A percentile compares a stretch with the other conserved stretches of the same genome.
phyloP scores from a whole-genome alignment of 2,329 filamentous ascomycete species.

The Capronia coronata region DNA sequence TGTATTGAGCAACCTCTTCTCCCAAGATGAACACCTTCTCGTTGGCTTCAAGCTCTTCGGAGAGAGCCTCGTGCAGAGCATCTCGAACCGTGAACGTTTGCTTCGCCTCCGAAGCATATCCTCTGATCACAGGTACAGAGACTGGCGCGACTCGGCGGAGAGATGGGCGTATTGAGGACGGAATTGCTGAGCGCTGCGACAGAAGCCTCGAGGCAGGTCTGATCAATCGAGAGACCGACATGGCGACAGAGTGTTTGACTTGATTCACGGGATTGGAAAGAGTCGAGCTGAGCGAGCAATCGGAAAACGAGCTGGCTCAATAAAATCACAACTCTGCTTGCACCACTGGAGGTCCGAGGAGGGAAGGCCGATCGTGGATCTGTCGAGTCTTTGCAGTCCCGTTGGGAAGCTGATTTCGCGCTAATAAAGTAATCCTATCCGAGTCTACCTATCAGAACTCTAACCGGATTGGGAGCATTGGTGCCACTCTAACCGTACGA shows the following conservation, averaged over 20 bases:
- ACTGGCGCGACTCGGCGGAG: slow-evolving; percentile 39
- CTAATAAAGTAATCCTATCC: neutral
- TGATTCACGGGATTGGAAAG: slow-evolving; percentile 35
- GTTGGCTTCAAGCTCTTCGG: slow-evolving; percentile 92
- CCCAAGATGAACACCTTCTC: slow-evolving; percentile 92
- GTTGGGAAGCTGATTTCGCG: slow-evolving; percentile 3
- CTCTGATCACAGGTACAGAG: slow-evolving; percentile 44
- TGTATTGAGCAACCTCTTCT: slow-evolving; percentile 99
- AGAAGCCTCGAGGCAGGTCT: slow-evolving; percentile 59
- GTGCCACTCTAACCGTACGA: no score
- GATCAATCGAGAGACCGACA: slow-evolving; percentile 57
- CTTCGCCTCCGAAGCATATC: slow-evolving; percentile 55
- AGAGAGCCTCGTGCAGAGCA: slow-evolving; percentile 93
- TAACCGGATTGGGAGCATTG: no score
- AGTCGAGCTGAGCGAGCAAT: no score
- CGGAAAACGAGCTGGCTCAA: slow-evolving; percentile 24
- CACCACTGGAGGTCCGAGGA: neutral
- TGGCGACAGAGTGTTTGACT: slow-evolving; percentile 35
- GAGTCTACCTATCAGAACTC: no score
- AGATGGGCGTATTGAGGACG: slow-evolving; percentile 31
- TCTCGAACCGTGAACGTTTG: slow-evolving; percentile 98
- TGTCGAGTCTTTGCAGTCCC: slow-evolving; percentile 14
- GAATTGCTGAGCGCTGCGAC: slow-evolving; percentile 45
- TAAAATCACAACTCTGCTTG: neutral
- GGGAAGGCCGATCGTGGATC: neutral